Base-by-base conservation (phyloP, 1,284 basidiomycete genomes). In the Ustilago bromivora region DNA sequence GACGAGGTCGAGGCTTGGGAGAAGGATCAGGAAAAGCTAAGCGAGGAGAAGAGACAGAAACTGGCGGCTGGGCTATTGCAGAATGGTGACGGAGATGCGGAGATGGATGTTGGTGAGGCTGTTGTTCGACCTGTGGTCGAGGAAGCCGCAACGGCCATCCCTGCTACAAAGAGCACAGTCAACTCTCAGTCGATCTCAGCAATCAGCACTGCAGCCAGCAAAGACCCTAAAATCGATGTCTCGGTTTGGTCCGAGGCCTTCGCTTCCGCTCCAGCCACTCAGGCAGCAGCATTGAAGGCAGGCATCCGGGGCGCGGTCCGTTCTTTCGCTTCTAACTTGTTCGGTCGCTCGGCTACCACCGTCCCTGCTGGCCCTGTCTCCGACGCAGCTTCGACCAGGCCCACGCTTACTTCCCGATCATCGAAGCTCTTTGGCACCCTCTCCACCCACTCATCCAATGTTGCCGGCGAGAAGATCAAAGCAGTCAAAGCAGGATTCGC, bases 1-100 rank as follows among this genome's bases (percentile, higher is more conserved):
- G 49, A 47, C 0, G 83, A 85, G 66, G 51, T 78, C 3, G 49
- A 51, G 8, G 78, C 56, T 23, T 84, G 75, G 68, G 56, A 69
- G 17, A 63, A 62, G 47, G 69, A 76, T 35, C 66, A 66, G 15
- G 32, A 56, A 23, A 54, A 35, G 15, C n/a, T 4, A 35, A 57
- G 46, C 15, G 70, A 72, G 52, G 56, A 66, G 46, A 65, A 62
- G 54, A 61, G 55, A 56, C 41, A 56, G n/a, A 65, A 55, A 40
- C 34, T 69, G 43, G 57, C 56, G 0, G 51, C 13, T 3, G 55
- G 46, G 11, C 34, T 68, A 17, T 28, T 67, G 19, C 31, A 19
- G 46, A 67, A 63, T 36, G 43, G 53, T 9, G 46, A 32, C 4
- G 57, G 41, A 9, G 57, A 61, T 13, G 58, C 35, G 0, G 62